These are phyloP conservation scores for Kalanchoe fedtschenkoi DNA, from an alignment of 164 flowering plant genomes.

Conservation along the genomic window DNA sequence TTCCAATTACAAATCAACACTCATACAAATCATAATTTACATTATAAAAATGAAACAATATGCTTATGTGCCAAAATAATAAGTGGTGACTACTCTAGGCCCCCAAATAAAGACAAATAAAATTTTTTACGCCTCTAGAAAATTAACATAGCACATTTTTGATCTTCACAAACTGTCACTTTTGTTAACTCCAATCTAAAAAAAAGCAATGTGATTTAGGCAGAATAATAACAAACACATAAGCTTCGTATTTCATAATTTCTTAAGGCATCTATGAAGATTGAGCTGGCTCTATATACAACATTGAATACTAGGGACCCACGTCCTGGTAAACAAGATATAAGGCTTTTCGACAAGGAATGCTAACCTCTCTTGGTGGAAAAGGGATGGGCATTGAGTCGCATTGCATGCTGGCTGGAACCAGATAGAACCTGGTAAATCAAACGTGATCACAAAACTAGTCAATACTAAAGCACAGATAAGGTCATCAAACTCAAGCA, in stretches of 20 bases:
- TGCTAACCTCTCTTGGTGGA: constrained; percentile 43
- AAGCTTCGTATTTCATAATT: too few species aligned
- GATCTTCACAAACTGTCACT: too few species aligned
- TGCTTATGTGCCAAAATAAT: not conserved
- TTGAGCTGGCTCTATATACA: not conserved
- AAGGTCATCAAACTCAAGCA: too few species aligned
- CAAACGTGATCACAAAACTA: not conserved
- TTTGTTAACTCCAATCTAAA: too few species aligned
- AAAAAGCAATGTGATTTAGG: too few species aligned
- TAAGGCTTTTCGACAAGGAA: not conserved
- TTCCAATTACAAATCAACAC: not conserved
- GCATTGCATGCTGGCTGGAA: constrained; percentile 21
- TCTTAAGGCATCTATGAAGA: too few species aligned
- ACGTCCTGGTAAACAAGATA: not conserved
- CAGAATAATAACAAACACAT: too few species aligned
- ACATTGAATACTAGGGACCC: not conserved
- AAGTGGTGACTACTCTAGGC: too few species aligned
- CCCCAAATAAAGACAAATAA: too few species aligned
- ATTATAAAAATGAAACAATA: not conserved
- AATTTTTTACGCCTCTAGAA: too few species aligned
- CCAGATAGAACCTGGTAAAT: constrained; percentile 13
- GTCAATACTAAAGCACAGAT: too few species aligned
- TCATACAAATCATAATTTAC: not conserved
- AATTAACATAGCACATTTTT: too few species aligned
- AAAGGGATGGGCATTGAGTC: constrained; percentile 30